Conservation (phyloP, 768 basidiomycete species). For the Punctularia strigosozonata region DNA sequence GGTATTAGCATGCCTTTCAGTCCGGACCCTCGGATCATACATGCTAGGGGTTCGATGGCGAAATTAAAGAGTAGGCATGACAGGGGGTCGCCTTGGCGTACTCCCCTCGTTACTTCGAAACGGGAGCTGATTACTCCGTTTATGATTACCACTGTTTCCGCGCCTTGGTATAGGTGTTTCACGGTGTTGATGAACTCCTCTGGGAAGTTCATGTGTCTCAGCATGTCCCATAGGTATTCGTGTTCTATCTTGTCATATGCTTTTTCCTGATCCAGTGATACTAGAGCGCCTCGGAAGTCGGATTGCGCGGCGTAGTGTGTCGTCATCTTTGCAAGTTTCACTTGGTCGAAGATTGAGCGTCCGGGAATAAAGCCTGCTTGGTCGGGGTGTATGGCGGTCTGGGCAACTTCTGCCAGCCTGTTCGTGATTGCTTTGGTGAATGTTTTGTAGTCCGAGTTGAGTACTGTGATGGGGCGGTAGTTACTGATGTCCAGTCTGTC, state of each 20-base stretch:
- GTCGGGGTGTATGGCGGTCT: too few relatives aligned
- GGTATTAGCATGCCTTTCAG: conserved; percentile 9
- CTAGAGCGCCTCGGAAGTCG: background rate
- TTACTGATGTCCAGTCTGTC: too few relatives aligned
- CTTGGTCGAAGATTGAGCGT: conserved; percentile 1
- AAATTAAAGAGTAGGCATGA: conserved; percentile 7
- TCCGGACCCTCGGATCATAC: conserved; percentile 1
- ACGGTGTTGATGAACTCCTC: background rate
- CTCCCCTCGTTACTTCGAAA: conserved; percentile 4
- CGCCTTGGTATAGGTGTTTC: background rate
- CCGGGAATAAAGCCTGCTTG: conserved; percentile 5
- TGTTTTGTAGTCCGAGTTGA: too few relatives aligned
- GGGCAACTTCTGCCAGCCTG: too few relatives aligned
- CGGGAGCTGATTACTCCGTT: conserved; percentile 2
- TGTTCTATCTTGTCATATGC: conserved; percentile 8
- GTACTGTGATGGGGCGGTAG: too few relatives aligned
- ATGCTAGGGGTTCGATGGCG: conserved; percentile 4
- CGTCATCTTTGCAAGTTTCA: background rate
- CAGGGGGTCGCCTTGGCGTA: conserved; percentile 7
- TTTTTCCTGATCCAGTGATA: conserved; percentile 2
- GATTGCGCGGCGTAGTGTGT: background rate
- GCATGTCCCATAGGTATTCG: conserved; percentile 5
- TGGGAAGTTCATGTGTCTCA: background rate
- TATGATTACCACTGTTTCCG: background rate
- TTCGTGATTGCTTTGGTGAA: too few relatives aligned